Evolutionary conservation across 2,329 filamentous ascomycete species (phyloP).

Genomic region (Monosporascus sp.): DNA sequence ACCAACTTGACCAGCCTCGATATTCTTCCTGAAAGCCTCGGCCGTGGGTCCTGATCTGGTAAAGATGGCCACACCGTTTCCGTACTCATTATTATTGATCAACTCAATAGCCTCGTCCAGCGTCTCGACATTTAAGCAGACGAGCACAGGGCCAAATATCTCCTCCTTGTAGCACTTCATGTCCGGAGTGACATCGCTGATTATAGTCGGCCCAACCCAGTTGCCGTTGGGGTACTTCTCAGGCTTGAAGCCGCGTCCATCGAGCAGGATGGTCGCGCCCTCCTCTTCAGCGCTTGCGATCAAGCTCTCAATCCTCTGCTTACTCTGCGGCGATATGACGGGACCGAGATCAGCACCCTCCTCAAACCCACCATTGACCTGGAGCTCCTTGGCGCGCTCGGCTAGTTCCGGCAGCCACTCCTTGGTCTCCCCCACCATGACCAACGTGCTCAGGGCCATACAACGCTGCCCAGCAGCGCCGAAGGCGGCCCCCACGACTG

Average conservation of each 20-base stretch:
- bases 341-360: conserved; percentile 73
- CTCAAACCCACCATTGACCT: conserved; percentile 77
- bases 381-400: conserved; percentile 66
- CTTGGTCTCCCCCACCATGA: conserved; percentile 80
- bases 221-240: conserved; percentile 79
- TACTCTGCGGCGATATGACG: conserved; percentile 74
- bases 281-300: conserved; percentile 74
- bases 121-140: conserved; percentile 72
- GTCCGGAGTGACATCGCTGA: conserved; percentile 70
- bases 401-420: conserved; percentile 76
- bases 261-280: conserved; percentile 76
- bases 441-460: conserved; percentile 79
- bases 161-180: conserved; percentile 85
- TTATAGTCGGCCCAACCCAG: conserved; percentile 79
- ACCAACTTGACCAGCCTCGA: conserved; percentile 80
- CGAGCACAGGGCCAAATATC: conserved; percentile 79
- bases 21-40: conserved; percentile 70
- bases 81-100: conserved; percentile 83
- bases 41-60: conserved; percentile 73
- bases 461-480: conserved; percentile 80
- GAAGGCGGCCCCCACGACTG: conserved; percentile 77
- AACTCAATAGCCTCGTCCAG: conserved; percentile 74
- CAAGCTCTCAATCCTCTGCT: conserved; percentile 69
- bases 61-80: conserved; percentile 82
- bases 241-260: conserved; percentile 70